These are phyloP conservation scores for Colletotrichum lindemuthianum DNA, from an alignment of 2,329 filamentous ascomycete species.

Conservation along the genomic window DNA sequence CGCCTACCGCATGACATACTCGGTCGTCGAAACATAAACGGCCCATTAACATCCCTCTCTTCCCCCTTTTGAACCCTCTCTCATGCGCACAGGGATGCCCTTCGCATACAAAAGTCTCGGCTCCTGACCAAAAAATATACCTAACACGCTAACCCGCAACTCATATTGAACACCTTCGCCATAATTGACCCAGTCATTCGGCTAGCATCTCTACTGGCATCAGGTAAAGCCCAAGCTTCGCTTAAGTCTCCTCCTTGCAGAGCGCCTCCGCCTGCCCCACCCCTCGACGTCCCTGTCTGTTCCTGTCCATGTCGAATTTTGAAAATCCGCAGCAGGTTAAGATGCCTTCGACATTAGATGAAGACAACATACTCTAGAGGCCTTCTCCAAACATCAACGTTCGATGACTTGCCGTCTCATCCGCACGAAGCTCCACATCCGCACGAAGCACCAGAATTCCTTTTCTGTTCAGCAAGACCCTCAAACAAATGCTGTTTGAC, in stretches of 20 bases:
- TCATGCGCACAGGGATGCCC: conserved; percentile 20
- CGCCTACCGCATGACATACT: conserved; percentile 19
- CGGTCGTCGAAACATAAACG: conserved; percentile 31
- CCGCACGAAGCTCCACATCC: not conserved
- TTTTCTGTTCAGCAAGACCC: not conserved
- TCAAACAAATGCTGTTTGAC: conserved; percentile 18
- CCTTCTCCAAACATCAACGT: not conserved
- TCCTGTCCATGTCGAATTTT: conserved; percentile 6
- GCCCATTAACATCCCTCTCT: conserved; percentile 11
- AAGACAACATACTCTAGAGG: not conserved
- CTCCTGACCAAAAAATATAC: conserved; percentile 5
- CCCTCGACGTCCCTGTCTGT: conserved; percentile 2
- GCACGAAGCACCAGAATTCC: not conserved
- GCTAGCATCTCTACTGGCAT: not conserved
- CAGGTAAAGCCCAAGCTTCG: conserved; percentile 17
- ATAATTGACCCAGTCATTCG: not conserved
- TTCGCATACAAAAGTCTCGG: not conserved
- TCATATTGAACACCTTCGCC: not conserved
- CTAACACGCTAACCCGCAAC: conserved; percentile 11
- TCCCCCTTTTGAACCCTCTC: not conserved
- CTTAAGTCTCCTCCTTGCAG: conserved; percentile 23
- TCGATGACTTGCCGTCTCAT: conserved; percentile 2
- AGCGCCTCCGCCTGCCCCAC: not conserved
- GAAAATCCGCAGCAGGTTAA: not conserved
- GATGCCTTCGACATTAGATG: conserved; percentile 13